Evolutionary conservation across 495 filamentous ascomycete species (phyloP).

Genomic region (Cercophora newfieldiana): DNA sequence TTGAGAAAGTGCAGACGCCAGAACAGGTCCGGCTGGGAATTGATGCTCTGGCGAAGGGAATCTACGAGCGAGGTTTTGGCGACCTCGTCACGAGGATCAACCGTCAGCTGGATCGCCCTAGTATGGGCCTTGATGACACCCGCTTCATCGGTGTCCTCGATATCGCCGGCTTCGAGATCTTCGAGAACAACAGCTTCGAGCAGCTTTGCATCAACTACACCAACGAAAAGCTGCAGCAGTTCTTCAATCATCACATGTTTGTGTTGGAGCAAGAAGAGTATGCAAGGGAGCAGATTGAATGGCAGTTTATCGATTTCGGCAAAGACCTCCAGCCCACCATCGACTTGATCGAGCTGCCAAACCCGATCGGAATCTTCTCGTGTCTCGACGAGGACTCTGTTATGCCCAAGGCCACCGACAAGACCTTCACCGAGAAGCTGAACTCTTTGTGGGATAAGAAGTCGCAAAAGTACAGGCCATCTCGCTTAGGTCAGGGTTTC

Average conservation of each 20-base stretch:
- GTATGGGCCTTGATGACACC: conserved; percentile 77
- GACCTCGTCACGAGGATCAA: conserved; percentile 93
- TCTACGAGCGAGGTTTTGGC: conserved; percentile 95
- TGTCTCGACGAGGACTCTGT: conserved; percentile 98
- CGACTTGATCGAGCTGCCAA: conserved; percentile 92
- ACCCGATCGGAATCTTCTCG: conserved; percentile 98
- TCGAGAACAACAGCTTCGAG: conserved; percentile 97
- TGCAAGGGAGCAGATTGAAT: conserved; percentile 95
- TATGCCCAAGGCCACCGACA: conserved; percentile 98
- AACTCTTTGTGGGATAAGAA: conserved; percentile 96
- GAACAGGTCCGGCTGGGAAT: conserved; percentile 90
- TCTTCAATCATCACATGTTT: conserved; percentile 99
- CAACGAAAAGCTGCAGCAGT: conserved; percentile 98
- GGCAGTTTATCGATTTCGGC: conserved; percentile 99
- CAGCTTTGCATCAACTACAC: conserved; percentile 99
- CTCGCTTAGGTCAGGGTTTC: conserved; percentile 87
- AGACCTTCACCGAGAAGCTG: conserved; percentile 94
- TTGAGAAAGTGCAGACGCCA: conserved; percentile 94
- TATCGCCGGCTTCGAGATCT: conserved; percentile 99
- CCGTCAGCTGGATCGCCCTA: conserved; percentile 78
- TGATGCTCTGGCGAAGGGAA: conserved; percentile 92
- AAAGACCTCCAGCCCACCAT: conserved; percentile 97
- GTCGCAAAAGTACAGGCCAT: conserved; percentile 86
- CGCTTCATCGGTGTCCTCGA: conserved; percentile 97
- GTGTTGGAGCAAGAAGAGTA: conserved; percentile 99